Percentiles rank a stretch among this genome's conserved stretches.
Evolutionary conservation across 2,329 filamentous ascomycete genomes (phyloP).

Genomic region (Aspergillus novofumigatus): DNA sequence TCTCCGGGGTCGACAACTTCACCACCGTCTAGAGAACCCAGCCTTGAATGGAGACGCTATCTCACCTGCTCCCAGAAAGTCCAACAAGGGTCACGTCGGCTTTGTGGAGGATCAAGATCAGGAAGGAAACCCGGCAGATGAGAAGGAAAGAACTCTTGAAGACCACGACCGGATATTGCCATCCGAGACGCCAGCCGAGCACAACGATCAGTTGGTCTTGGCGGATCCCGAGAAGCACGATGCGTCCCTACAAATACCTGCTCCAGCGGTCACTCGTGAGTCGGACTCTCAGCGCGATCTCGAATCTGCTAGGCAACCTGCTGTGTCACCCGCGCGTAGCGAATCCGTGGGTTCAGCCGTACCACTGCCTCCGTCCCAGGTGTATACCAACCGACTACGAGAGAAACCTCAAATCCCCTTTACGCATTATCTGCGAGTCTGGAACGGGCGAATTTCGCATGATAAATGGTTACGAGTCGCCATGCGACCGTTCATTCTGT

Average conservation of each 20-base stretch:
- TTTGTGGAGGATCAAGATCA: slow-evolving; percentile 41
- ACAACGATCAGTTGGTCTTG: slow-evolving; percentile 1
- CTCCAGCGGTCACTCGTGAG: slow-evolving; percentile 2
- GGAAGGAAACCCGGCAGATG: slow-evolving; percentile 7
- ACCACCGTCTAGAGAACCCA: slow-evolving; percentile 16
- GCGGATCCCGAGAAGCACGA: slow-evolving; percentile 13
- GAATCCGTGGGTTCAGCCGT: slow-evolving; percentile 27
- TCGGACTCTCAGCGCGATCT: slow-evolving; percentile 18
- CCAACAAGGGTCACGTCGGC: slow-evolving; percentile 51
- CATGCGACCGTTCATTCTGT: slow-evolving; percentile 77
- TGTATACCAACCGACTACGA: slow-evolving; percentile 69
- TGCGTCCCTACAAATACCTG: slow-evolving; percentile 8
- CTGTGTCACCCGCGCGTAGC: slow-evolving; percentile 27
- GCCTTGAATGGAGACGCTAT: slow-evolving; percentile 8
- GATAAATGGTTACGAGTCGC: slow-evolving; percentile 79
- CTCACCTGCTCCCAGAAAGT: slow-evolving; percentile 17
- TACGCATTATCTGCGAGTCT: slow-evolving; percentile 67
- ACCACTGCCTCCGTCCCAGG: slow-evolving; percentile 26
- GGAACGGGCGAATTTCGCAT: slow-evolving; percentile 70
- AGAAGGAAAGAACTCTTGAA: slow-evolving; percentile 15
- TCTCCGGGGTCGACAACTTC: slow-evolving; percentile 31
- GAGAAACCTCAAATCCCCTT: slow-evolving; percentile 67
- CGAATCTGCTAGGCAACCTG: slow-evolving; percentile 22
- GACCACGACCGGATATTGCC: not conserved
- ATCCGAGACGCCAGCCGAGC: not conserved